Evolutionary conservation across 345 rosid species (phyloP), one percentile per base, ranked within the genome.

Genomic region (Citrus trifoliata): DNA sequence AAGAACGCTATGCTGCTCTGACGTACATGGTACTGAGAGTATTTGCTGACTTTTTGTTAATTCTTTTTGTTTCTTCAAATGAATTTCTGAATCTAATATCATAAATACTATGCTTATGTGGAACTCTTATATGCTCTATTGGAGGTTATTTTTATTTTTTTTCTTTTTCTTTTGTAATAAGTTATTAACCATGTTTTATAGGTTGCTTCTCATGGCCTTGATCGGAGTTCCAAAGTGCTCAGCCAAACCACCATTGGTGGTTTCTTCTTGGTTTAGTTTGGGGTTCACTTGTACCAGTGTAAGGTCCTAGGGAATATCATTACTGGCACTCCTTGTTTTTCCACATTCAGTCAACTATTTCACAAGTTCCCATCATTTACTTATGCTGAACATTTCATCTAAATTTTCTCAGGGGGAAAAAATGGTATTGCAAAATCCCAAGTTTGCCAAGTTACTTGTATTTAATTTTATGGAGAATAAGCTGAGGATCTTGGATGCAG

Each of bases 201-300:
- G 99, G 98, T 96, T 88, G 99, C 95, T 81, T 90, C 97, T 81
- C 97, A 96, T 86, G 97, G 97, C 80, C 92, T 94, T 21, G 98
- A 94, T 78, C 87, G 84, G 74, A 93, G 89, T 81, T 89, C 95
- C 0, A 90, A 88, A 87, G 94, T 90, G 81, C 98, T 90, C 25
- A 87, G 90, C 59, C 98, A 89, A 83, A 93, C 97, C 67, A 89
- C 89, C 27, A 75, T 89, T 10, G 98, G 94, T 80, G 65, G 85
- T 78, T 82, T 85, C 67, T 82, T 91, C 82, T 30, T 81, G 53
- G 67, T 76, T 73, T 90, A 86, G 88, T 76, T 78, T 73, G 79
- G 78, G 64, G 28, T 64, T 28, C 53, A 71, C 75, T 25, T 72
- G 74, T 77, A 73, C 71, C 87, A 83, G 56, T 72, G 74, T 77